Evolutionary conservation across 2,329 filamentous ascomycete genomes (phyloP).

Genomic region (Pseudocercospora eumusae): DNA sequence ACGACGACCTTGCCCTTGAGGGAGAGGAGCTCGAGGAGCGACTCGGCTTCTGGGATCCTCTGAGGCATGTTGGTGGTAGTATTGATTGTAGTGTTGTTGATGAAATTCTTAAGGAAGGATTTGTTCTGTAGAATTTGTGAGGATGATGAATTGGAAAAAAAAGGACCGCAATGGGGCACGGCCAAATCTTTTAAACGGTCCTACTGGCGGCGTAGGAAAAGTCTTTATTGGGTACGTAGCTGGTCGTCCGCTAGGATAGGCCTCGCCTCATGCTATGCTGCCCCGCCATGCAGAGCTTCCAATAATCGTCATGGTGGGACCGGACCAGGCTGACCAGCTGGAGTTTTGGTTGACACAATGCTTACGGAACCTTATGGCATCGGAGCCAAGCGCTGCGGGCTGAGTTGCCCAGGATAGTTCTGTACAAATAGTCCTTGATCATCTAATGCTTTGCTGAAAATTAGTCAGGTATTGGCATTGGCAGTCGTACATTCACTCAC

Average conservation of each 20-base stretch:
- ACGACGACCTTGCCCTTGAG: constrained; percentile 57
- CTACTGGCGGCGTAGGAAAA: constrained; percentile 15
- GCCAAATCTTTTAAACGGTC: constrained; percentile 19
- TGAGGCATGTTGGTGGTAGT: constrained; percentile 51
- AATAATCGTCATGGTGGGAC: constrained; percentile 20
- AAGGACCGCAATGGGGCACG: constrained; percentile 11
- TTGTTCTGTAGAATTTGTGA: constrained; percentile 3
- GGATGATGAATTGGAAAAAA: constrained; percentile 3
- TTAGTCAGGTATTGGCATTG: constrained; percentile 2
- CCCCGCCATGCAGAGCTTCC: constrained; percentile 12
- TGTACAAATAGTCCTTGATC: background rate
- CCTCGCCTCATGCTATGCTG: constrained; percentile 6
- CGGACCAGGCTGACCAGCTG: no score
- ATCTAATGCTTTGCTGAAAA: background rate
- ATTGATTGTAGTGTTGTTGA: constrained; percentile 12
- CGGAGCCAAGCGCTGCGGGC: background rate
- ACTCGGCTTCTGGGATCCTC: constrained; percentile 57
- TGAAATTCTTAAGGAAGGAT: background rate
- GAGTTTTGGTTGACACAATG: constrained; percentile 6
- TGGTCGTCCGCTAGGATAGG: constrained; percentile 17
- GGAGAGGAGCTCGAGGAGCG: constrained; percentile 59
- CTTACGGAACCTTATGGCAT: constrained; percentile 1
- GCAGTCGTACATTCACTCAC: background rate
- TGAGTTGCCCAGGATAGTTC: background rate
- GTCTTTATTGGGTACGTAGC: constrained; percentile 18